phyloP scores from a whole-genome alignment of 1,284 basidiomycete genomes.

The Puccinia novopanici region DNA sequence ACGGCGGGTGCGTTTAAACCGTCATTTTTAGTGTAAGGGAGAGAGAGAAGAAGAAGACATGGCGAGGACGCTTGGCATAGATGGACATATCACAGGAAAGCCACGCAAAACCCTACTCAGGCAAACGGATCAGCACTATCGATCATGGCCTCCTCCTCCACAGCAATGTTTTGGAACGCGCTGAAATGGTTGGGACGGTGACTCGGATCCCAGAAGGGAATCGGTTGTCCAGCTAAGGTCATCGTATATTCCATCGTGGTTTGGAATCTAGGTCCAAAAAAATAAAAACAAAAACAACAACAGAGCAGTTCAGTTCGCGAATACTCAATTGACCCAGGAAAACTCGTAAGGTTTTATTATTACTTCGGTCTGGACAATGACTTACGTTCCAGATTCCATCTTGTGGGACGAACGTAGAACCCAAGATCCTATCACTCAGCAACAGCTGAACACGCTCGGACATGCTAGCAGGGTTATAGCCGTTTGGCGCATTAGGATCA shows the following conservation, averaged over 20 bases:
- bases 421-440: slow-evolving; percentile 72
- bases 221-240: slow-evolving; percentile 78
- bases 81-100: neutral
- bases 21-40: too few species aligned
- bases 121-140: slow-evolving; percentile 58
- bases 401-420: slow-evolving; percentile 57
- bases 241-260: slow-evolving; percentile 80
- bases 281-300: slow-evolving; percentile 77
- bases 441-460: slow-evolving; percentile 93
- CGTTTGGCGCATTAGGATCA: slow-evolving; percentile 60
- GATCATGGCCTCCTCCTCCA: slow-evolving; percentile 53
- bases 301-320: slow-evolving; percentile 64
- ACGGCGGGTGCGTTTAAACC: too few species aligned
- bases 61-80: neutral
- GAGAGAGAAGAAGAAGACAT: neutral
- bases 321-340: slow-evolving; percentile 63
- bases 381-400: slow-evolving; percentile 63
- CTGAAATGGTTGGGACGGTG: slow-evolving; percentile 69
- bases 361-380: slow-evolving; percentile 74
- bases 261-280: slow-evolving; percentile 83
- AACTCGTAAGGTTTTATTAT: slow-evolving; percentile 64
- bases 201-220: slow-evolving; percentile 92
- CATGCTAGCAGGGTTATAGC: slow-evolving; percentile 91
- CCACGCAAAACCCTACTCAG: slow-evolving; percentile 36
- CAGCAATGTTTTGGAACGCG: slow-evolving; percentile 54